phyloP scores from a whole-genome alignment of 2,329 filamentous ascomycete genomes.

The Coniochaeta sp. region DNA sequence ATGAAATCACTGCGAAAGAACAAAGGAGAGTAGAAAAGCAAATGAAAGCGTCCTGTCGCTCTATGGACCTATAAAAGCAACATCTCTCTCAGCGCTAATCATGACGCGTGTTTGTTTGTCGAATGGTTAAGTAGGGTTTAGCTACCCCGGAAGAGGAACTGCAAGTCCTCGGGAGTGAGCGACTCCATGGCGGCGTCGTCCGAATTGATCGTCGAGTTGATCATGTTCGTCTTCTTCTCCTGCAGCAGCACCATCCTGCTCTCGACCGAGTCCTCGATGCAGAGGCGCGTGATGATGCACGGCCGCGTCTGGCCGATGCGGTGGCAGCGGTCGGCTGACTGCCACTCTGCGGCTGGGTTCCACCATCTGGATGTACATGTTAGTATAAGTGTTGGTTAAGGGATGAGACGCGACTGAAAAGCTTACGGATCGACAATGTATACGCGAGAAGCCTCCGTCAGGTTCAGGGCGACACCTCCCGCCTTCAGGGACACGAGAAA shows the following conservation, averaged over 20 bases:
- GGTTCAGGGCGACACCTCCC: constrained; percentile 87
- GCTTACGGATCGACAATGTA: constrained; percentile 94
- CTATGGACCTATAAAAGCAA: too few species aligned
- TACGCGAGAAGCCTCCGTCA: constrained; percentile 90
- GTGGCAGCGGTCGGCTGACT: constrained; percentile 88
- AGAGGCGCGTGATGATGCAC: constrained; percentile 88
- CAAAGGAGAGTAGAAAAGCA: too few species aligned
- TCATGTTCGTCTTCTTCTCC: constrained; percentile 98
- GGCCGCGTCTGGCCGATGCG: constrained; percentile 92
- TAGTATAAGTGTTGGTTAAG: constrained; percentile 10
- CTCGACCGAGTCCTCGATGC: constrained; percentile 96
- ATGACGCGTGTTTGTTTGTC: too few species aligned
- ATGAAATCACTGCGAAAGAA: too few species aligned
- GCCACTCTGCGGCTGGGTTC: constrained; percentile 99
- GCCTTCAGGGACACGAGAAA: constrained; percentile 96
- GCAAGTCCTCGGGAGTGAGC: constrained; percentile 83
- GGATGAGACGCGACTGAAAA: too few species aligned
- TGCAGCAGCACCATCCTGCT: constrained; percentile 91
- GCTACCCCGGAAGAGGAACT: constrained; percentile 83
- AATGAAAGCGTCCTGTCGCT: too few species aligned
- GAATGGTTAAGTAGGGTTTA: too few species aligned
- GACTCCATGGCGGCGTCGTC: constrained; percentile 90
- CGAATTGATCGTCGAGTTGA: constrained; percentile 91
- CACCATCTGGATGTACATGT: constrained; percentile 63
- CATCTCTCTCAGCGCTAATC: too few species aligned